Conservation (phyloP, 2,329 filamentous ascomycete species). For the Fusarium agapanthi region DNA sequence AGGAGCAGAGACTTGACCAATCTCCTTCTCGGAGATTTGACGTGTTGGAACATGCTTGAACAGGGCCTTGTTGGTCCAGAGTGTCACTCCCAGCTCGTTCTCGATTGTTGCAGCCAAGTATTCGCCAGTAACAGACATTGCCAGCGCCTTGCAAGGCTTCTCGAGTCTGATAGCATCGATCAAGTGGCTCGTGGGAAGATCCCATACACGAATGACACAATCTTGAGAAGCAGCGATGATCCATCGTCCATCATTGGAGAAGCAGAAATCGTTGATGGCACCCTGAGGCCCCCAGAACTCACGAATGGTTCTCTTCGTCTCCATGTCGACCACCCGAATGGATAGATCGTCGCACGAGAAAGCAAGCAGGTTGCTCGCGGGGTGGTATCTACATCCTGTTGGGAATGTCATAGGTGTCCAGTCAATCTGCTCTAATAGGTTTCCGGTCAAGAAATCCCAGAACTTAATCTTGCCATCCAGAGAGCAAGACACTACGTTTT, state of each 20-base stretch:
- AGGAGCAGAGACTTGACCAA: conserved; percentile 71
- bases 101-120: conserved; percentile 91
- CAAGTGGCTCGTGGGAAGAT: conserved; percentile 92
- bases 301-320: conserved; percentile 89
- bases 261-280: conserved; percentile 81
- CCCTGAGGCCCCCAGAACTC: conserved; percentile 87
- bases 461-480: conserved; percentile 95
- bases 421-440: conserved; percentile 80
- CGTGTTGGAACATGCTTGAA: conserved; percentile 89
- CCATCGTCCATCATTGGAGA: conserved; percentile 94
- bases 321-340: conserved; percentile 87
- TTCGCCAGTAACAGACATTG: conserved; percentile 90
- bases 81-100: conserved; percentile 84
- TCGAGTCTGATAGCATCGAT: conserved; percentile 89
- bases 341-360: conserved; percentile 89
- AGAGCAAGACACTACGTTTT: conserved; percentile 83
- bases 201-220: conserved; percentile 86
- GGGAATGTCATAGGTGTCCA: conserved; percentile 81
- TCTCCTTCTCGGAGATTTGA: conserved; percentile 81
- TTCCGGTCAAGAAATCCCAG: conserved; percentile 92
- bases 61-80: conserved; percentile 94
- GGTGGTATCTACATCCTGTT: conserved; percentile 80
- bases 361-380: conserved; percentile 84
- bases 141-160: conserved; percentile 81
- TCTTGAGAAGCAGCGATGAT: conserved; percentile 88